A percentile compares a stretch with the other conserved stretches of the same genome.
These are phyloP conservation scores for Silene uniflora DNA, from an alignment of 148 eudicot species.

Conservation along the genomic window DNA sequence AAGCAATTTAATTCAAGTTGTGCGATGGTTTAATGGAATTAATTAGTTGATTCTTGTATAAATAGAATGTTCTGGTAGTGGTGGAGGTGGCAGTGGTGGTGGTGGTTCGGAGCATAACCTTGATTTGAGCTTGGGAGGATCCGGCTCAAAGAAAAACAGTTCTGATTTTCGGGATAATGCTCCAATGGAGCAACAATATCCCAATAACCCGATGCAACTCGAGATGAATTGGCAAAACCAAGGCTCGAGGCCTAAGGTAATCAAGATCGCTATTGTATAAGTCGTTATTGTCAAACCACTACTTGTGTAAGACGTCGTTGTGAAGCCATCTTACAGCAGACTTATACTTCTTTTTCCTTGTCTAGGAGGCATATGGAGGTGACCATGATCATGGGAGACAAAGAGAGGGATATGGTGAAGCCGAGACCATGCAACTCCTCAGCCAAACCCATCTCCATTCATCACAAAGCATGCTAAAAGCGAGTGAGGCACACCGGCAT, in stretches of 20 bases:
- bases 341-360: background rate
- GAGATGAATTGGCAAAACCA: slow-evolving; percentile 43
- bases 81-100: slow-evolving; percentile 25
- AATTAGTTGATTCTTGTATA: background rate
- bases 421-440: slow-evolving; percentile 50
- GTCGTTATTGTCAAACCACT: too few species aligned
- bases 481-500: slow-evolving; percentile 24
- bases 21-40: background rate
- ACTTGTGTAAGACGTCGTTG: too few species aligned
- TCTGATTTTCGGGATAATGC: slow-evolving; percentile 28
- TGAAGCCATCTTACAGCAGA: too few species aligned
- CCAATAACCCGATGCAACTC: slow-evolving; percentile 33
- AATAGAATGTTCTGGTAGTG: slow-evolving; percentile 32
- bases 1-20: background rate
- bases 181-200: slow-evolving; percentile 26
- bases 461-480: slow-evolving; percentile 20
- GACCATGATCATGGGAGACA: slow-evolving; percentile 24
- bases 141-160: slow-evolving; percentile 33
- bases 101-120: slow-evolving; percentile 74
- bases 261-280: background rate
- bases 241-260: slow-evolving; percentile 48
- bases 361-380: slow-evolving; percentile 26
- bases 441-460: slow-evolving; percentile 63
- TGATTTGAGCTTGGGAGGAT: slow-evolving; percentile 88
- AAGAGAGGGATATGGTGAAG: slow-evolving; percentile 43